phyloP scores from a whole-genome alignment of 495 filamentous ascomycete genomes.

The Trypethelium eluteriae region DNA sequence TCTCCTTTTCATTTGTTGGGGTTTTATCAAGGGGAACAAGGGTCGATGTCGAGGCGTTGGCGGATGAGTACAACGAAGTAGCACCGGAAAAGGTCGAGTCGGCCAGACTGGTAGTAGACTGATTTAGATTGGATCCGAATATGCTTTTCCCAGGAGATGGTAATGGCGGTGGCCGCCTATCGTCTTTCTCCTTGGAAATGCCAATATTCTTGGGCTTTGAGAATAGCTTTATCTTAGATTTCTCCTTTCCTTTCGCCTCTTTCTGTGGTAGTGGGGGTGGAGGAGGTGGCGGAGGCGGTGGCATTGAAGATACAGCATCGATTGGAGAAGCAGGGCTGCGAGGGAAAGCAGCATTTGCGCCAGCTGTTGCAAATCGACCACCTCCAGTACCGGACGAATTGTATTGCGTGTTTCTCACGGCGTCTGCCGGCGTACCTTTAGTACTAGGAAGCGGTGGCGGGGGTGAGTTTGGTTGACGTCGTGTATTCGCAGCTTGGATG shows the following conservation, averaged over 20 bases:
- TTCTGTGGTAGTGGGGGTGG: constrained; percentile 41
- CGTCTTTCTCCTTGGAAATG: constrained; percentile 62
- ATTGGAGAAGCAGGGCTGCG: constrained; percentile 44
- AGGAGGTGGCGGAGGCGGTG: constrained; percentile 21
- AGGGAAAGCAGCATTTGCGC: constrained; percentile 81
- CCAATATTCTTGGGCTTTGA: constrained; percentile 79
- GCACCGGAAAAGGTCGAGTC: constrained; percentile 53
- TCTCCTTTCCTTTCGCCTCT: constrained; percentile 67
- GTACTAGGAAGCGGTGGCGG: constrained; percentile 39
- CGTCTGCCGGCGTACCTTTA: constrained; percentile 27
- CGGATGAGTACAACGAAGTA: constrained; percentile 63
- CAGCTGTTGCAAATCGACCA: constrained; percentile 60
- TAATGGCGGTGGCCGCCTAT: constrained; percentile 56
- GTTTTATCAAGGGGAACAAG: constrained; percentile 51
- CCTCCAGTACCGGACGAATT: constrained; percentile 63
- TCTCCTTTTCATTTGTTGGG: constrained; percentile 52
- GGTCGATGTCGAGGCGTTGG: constrained; percentile 78
- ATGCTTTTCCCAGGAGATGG: constrained; percentile 76
- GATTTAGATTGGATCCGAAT: constrained; percentile 53
- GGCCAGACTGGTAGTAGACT: constrained; percentile 66
- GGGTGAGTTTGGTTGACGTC: constrained; percentile 41
- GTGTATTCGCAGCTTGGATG: constrained; percentile 35
- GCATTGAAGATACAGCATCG: constrained; percentile 9
- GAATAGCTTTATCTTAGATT: constrained; percentile 87
- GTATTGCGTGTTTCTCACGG: constrained; percentile 35